Evolutionary conservation across 345 rosid species (phyloP).

Genomic region (Isatis tinctoria): DNA sequence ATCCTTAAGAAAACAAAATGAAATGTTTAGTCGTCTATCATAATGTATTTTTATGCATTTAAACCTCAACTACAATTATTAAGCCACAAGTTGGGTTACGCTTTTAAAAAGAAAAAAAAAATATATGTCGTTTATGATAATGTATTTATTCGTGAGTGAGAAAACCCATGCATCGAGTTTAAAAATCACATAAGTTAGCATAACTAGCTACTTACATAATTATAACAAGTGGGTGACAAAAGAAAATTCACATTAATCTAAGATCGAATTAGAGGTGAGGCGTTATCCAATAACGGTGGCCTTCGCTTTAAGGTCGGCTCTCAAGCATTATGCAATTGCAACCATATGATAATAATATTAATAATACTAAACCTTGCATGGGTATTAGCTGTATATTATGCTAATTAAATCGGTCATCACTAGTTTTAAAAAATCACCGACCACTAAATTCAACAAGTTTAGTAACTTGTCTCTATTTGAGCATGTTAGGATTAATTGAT

Average conservation of each 20-base stretch:
- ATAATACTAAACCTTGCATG: not conserved
- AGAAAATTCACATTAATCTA: not conserved
- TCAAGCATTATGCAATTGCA: not conserved
- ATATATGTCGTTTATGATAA: not conserved
- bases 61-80: not conserved
- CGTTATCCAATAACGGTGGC: slow-evolving; percentile 13
- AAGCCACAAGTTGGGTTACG: not conserved
- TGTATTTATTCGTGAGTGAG: slow-evolving; percentile 4
- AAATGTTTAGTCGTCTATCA: not conserved
- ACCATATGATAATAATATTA: not conserved
- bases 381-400: not conserved
- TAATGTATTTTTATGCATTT: not conserved
- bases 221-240: slow-evolving; percentile 19
- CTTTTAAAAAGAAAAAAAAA: not conserved
- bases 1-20: not conserved
- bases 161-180: not conserved
- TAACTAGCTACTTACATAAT: not conserved
- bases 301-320: slow-evolving; percentile 28
- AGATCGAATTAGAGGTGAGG: slow-evolving; percentile 3
- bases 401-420: not conserved
- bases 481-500: not conserved
- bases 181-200: not conserved
- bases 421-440: slow-evolving; percentile 2
- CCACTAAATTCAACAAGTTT: not conserved
- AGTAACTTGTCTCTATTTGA: not conserved